phyloP scores from a whole-genome alignment of 2,329 filamentous ascomycete species.

The Neofusicoccum kwambonambiense region DNA sequence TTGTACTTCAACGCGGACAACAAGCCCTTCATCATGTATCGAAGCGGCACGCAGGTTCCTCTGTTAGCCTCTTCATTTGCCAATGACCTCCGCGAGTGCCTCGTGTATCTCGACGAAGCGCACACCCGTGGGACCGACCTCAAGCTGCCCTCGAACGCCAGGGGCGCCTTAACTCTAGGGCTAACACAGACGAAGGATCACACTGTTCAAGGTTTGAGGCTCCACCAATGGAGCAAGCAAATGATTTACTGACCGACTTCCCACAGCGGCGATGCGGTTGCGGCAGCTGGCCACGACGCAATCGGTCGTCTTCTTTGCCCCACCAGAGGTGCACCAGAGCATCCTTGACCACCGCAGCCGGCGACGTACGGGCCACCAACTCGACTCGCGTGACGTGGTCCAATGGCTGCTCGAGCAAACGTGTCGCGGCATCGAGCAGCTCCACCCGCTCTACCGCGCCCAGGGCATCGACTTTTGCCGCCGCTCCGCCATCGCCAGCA shows the following conservation, averaged over 20 bases:
- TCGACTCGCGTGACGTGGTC: constrained; percentile 55
- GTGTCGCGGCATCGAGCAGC: constrained; percentile 58
- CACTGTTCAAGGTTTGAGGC: constrained; percentile 55
- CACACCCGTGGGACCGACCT: constrained; percentile 63
- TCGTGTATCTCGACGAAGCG: constrained; percentile 61
- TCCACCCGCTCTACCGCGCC: constrained; percentile 57
- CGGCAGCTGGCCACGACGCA: constrained; percentile 43
- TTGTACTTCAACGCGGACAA: constrained; percentile 55
- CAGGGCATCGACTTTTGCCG: constrained; percentile 63
- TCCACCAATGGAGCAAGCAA: not conserved
- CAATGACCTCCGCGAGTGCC: constrained; percentile 50
- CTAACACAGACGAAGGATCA: constrained; percentile 60
- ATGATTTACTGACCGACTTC: constrained; percentile 35
- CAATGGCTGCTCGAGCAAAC: constrained; percentile 65
- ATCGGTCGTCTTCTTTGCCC: not conserved
- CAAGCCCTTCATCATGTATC: constrained; percentile 46
- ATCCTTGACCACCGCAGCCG: constrained; percentile 52
- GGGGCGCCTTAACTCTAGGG: constrained; percentile 57
- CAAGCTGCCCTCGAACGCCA: constrained; percentile 49
- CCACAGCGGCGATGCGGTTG: constrained; percentile 62
- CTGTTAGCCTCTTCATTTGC: constrained; percentile 56
- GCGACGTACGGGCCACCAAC: not conserved
- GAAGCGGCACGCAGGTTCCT: constrained; percentile 40
- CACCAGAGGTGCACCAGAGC: constrained; percentile 56
- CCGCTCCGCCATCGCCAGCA: constrained; percentile 50